Evolutionary conservation across 176 grass and related monocot species (phyloP).

Genomic region (Phyllostachys edulis): DNA sequence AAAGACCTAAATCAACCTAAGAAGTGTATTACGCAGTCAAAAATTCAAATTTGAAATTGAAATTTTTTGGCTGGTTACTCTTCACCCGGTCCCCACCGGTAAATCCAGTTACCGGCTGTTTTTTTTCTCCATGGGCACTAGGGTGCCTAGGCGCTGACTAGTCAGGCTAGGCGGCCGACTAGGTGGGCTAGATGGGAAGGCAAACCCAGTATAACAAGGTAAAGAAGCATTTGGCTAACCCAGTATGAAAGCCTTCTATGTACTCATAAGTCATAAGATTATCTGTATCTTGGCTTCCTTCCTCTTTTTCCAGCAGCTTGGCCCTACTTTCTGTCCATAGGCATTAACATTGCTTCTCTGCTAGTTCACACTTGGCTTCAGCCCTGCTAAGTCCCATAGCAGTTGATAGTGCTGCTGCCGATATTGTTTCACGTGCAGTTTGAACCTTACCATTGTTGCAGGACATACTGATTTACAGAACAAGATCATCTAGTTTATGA

Average conservation of each 20-base stretch:
- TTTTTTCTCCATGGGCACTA: too few species aligned
- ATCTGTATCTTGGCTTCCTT: constrained; percentile 58
- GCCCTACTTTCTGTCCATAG: constrained; percentile 54
- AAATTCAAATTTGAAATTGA: too few species aligned
- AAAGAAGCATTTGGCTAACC: constrained; percentile 29
- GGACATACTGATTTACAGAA: constrained; percentile 18
- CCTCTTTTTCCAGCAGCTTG: constrained; percentile 41
- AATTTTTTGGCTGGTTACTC: too few species aligned
- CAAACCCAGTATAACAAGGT: background rate
- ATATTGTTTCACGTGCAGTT: constrained; percentile 42
- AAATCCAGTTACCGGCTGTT: too few species aligned
- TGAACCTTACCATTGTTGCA: constrained; percentile 36
- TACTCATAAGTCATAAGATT: constrained; percentile 47
- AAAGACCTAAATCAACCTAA: too few species aligned
- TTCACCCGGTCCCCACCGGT: too few species aligned
- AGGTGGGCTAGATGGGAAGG: constrained; percentile 12
- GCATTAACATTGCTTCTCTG: constrained; percentile 47
- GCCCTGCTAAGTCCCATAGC: constrained; percentile 48
- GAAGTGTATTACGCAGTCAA: too few species aligned
- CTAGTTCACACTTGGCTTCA: constrained; percentile 44
- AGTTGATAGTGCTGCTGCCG: constrained; percentile 39
- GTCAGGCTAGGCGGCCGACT: too few species aligned
- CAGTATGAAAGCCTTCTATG: constrained; percentile 46
- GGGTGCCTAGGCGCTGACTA: too few species aligned
- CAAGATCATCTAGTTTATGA: background rate